These are phyloP conservation scores for Dryas integrifolia DNA, from an alignment of 331 rosid species.

Conservation along the genomic window DNA sequence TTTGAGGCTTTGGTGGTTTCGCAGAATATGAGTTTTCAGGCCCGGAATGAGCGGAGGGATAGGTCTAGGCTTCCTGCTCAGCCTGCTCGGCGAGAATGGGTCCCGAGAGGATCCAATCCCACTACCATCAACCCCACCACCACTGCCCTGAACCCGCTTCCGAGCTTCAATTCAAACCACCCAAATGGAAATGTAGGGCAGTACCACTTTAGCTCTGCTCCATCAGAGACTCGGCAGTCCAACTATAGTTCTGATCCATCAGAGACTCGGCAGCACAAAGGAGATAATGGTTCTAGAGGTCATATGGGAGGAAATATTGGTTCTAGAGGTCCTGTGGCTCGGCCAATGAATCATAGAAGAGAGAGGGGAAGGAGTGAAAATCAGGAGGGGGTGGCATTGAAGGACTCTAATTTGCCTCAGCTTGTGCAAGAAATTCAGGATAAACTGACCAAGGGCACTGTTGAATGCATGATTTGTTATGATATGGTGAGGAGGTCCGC, in stretches of 20 bases:
- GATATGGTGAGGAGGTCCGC: slow-evolving; percentile 87
- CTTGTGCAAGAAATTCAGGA: slow-evolving; percentile 91
- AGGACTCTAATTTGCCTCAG: slow-evolving; percentile 69
- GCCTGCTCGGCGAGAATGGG: slow-evolving; percentile 56
- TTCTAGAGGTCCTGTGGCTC: slow-evolving; percentile 32
- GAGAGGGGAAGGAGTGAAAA: slow-evolving; percentile 41
- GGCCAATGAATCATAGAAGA: slow-evolving; percentile 39
- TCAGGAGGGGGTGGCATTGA: slow-evolving; percentile 34
- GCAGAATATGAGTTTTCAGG: slow-evolving; percentile 53
- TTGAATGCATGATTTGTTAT: slow-evolving; percentile 96
- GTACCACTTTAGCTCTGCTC: slow-evolving; percentile 23
- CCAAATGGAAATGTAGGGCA: slow-evolving; percentile 17
- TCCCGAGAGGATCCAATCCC: slow-evolving; percentile 46
- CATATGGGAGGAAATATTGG: slow-evolving; percentile 35
- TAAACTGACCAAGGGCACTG: slow-evolving; percentile 62
- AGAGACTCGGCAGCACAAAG: slow-evolving; percentile 9
- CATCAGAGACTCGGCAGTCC: not conserved
- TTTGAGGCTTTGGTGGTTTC: slow-evolving; percentile 17
- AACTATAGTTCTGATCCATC: slow-evolving; percentile 26
- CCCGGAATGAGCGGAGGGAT: slow-evolving; percentile 48
- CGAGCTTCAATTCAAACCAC: not conserved
- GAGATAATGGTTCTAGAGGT: slow-evolving; percentile 19
- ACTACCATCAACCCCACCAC: slow-evolving; percentile 9
- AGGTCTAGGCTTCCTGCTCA: slow-evolving; percentile 48
- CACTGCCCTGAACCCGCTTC: slow-evolving; percentile 19